These are phyloP conservation scores for Forsythia viridissima DNA, from an alignment of 257 asterid genomes.

Conservation along the genomic window DNA sequence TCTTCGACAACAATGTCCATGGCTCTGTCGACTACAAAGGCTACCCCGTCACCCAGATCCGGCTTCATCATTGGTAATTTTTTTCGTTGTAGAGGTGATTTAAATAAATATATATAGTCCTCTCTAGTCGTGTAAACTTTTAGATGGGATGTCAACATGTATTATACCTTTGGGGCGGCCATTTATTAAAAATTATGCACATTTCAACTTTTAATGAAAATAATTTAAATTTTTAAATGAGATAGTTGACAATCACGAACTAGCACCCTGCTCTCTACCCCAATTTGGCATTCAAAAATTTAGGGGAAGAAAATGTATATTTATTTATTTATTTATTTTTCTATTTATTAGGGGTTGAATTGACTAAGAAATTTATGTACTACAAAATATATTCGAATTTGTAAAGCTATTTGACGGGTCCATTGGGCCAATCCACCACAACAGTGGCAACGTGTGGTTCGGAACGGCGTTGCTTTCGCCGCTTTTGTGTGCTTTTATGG, in stretches of 20 bases:
- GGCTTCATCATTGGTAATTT: slow-evolving; percentile 39
- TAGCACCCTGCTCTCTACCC: not conserved
- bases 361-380: slow-evolving; percentile 33
- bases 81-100: too few relatives aligned
- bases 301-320: too few relatives aligned
- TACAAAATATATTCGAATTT: slow-evolving; percentile 37
- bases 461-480: slow-evolving; percentile 32
- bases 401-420: slow-evolving; percentile 34
- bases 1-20: slow-evolving; percentile 21
- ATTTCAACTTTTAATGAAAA: too few relatives aligned
- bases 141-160: too few relatives aligned
- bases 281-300: not conserved
- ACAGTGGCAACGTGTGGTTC: slow-evolving; percentile 38
- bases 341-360: slow-evolving; percentile 21
- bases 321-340: not conserved
- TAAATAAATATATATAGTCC: too few relatives aligned
- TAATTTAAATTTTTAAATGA: too few relatives aligned
- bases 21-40: slow-evolving; percentile 30
- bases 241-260: too few relatives aligned
- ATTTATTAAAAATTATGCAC: too few relatives aligned
- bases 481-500: slow-evolving; percentile 36
- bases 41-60: slow-evolving; percentile 24
- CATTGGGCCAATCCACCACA: slow-evolving; percentile 35
- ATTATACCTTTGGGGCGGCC: too few relatives aligned
- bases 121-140: too few relatives aligned